Percentiles rank a stretch among this genome's conserved stretches.
Conservation (phyloP, 176 grass and related monocot species). For the Triticum timopheevii region DNA sequence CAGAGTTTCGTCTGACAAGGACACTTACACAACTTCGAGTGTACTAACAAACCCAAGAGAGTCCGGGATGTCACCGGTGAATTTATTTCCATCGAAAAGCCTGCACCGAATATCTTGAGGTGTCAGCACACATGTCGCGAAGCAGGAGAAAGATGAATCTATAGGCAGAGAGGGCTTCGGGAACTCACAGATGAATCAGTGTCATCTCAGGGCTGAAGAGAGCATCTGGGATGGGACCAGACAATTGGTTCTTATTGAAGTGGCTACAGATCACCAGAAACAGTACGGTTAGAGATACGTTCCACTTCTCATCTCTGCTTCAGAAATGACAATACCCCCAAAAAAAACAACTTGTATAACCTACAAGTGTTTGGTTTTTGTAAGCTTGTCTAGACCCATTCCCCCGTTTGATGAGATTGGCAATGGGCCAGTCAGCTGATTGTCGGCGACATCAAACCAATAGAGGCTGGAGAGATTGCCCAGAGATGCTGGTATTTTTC, state of each 20-base stretch:
- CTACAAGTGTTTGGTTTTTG: conserved; percentile 83
- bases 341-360: conserved; percentile 27
- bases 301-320: background rate
- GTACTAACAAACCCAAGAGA: conserved; percentile 66
- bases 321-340: background rate
- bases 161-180: background rate
- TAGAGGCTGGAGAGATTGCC: conserved; percentile 87
- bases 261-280: conserved; percentile 60
- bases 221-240: conserved; percentile 69
- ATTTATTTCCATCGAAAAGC: conserved; percentile 83
- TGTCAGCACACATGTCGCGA: background rate
- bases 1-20: background rate
- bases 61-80: conserved; percentile 68
- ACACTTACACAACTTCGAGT: conserved; percentile 84
- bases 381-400: conserved; percentile 78
- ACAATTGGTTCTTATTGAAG: conserved; percentile 89
- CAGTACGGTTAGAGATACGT: background rate
- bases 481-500: conserved; percentile 73
- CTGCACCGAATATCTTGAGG: conserved; percentile 37
- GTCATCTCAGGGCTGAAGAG: conserved; percentile 84
- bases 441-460: conserved; percentile 86
- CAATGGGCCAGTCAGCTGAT: conserved; percentile 66
- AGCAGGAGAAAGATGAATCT: background rate
- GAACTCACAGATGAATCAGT: conserved; percentile 82
- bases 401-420: conserved; percentile 55